Conservation (phyloP, 345 rosid species). For the Lepidium aucheri region DNA sequence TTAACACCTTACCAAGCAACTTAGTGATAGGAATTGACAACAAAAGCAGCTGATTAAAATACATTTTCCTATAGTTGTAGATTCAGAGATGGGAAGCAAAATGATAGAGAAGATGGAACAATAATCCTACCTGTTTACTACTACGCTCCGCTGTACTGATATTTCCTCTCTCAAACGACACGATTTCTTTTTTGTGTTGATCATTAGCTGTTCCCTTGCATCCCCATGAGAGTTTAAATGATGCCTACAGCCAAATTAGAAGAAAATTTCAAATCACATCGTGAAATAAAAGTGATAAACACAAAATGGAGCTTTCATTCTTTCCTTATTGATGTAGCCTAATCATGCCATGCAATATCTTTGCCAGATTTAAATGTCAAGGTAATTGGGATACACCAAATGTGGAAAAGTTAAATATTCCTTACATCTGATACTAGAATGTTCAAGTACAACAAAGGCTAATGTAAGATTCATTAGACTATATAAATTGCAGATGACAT, state of each 20-base stretch:
- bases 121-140: slow-evolving; percentile 70
- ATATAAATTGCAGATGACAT: not conserved
- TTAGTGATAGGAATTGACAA: too few relatives aligned
- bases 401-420: not conserved
- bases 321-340: not conserved
- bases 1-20: not conserved
- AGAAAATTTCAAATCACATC: too few relatives aligned
- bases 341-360: not conserved
- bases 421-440: not conserved
- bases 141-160: slow-evolving; percentile 86
- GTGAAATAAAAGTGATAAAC: not conserved
- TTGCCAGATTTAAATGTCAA: not conserved
- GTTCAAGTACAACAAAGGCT: not conserved
- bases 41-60: not conserved
- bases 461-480: not conserved
- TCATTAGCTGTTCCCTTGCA: slow-evolving; percentile 78
- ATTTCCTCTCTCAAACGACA: slow-evolving; percentile 91
- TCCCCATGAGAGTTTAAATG: slow-evolving; percentile 95
- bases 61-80: not conserved
- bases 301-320: not conserved
- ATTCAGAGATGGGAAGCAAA: not conserved
- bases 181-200: slow-evolving; percentile 91
- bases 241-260: slow-evolving; percentile 53
- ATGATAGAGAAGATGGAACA: not conserved
- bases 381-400: not conserved